Base-by-base conservation (phyloP, 2,329 filamentous ascomycete genomes). In the Dactylella cylindrospora region DNA sequence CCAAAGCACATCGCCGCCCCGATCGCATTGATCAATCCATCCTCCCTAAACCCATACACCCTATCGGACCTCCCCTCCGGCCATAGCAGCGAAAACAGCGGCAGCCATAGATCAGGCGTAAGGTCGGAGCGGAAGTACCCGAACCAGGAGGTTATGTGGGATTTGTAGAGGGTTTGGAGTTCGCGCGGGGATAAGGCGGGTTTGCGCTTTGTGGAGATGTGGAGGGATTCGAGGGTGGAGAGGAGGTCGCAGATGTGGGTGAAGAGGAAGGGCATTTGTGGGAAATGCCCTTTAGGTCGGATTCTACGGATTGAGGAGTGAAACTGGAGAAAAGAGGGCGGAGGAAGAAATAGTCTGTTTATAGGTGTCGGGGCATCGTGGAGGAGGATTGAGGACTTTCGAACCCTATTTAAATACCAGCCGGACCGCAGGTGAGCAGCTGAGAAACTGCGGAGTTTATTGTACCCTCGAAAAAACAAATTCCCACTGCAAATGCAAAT, bases 241-340 rank as follows among this genome's bases (percentile, higher is more conserved):
- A 68, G 49, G 13, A 68, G 64, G 38, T 68, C 64, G 33, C 62
- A 57, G 29, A 68, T 25, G 38, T 68, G 55, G 5, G 64, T 36
- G 51, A 68, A 66, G 13, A 57, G 49, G 60, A 68, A 67, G 17
- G 65, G 22, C 66, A 67, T 67, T 8, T n/a, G n/a, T n/a, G n/a
- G n/a, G n/a, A n/a, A n/a, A 13, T 31, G 9, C 28, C 28, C 28
- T 31, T 31, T 31, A 9, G 28, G 8, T 31, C 9, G 8, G 28
- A 31, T 31, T 13, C 28, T 31, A 9, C 13, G 28, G 8, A 9
- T 31, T 8, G 28, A 9, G 8, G 13, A 9, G 28, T 31, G 9
- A 13, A 31, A 31, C 28, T 8, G 13, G 28, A 9, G 28, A 9
- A 13, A 31, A 8, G 28, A 31, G 28, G 28, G 8, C 8, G 8